A percentile compares a stretch with the other conserved stretches of the same genome.
Evolutionary conservation across 1,284 basidiomycete species (phyloP).

Genomic region (Cryptococcus sp.): DNA sequence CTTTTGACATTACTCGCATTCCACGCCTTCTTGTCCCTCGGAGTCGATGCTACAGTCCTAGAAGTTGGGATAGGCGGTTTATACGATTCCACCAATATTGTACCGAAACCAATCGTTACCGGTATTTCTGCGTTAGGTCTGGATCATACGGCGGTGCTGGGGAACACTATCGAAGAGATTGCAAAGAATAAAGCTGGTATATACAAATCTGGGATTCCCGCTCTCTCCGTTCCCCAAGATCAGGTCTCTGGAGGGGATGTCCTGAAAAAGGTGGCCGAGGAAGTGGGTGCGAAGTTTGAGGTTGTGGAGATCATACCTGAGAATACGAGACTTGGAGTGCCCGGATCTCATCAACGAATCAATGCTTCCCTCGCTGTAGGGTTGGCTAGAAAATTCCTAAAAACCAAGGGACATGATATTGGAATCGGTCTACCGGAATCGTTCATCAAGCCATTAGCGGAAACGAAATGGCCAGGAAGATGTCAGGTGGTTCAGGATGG

Average conservation of each 20-base stretch:
- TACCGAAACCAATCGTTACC: constrained; percentile 81
- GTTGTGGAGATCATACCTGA: constrained; percentile 34
- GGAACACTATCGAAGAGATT: constrained; percentile 84
- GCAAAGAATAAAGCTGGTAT: constrained; percentile 96
- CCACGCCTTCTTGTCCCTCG: constrained; percentile 71
- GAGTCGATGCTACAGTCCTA: constrained; percentile 82
- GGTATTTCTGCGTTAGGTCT: constrained; percentile 88
- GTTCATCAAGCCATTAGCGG: constrained; percentile 62
- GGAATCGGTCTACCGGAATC: constrained; percentile 51
- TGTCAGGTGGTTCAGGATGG: constrained; percentile 75
- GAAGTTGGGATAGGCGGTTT: constrained; percentile 96
- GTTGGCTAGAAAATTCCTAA: constrained; percentile 67
- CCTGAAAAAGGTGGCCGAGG: constrained; percentile 62
- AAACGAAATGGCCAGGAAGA: constrained; percentile 89
- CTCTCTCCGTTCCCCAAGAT: constrained; percentile 72
- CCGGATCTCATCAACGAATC: constrained; percentile 81
- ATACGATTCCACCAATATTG: constrained; percentile 95
- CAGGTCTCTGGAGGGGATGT: constrained; percentile 64
- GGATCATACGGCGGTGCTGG: constrained; percentile 88
- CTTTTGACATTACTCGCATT: constrained; percentile 89
- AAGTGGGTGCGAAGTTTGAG: constrained; percentile 55
- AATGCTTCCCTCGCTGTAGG: constrained; percentile 87
- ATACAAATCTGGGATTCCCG: constrained; percentile 85
- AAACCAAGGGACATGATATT: constrained; percentile 13
- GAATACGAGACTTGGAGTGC: constrained; percentile 60